phyloP scores from a whole-genome alignment of 345 rosid genomes.

The Clarkia xantiana region DNA sequence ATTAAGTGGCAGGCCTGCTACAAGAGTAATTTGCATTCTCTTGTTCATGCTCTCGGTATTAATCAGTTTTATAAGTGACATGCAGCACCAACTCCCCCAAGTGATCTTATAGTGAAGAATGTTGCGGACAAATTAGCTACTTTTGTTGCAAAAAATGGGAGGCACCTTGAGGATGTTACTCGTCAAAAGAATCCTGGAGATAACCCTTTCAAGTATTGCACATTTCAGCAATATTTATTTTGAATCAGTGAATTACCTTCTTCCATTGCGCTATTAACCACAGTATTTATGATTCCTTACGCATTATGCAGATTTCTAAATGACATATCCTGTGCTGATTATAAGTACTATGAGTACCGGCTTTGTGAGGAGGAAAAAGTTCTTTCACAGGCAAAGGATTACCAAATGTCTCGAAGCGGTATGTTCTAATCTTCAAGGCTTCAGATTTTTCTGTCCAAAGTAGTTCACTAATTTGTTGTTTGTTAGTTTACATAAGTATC shows the following conservation, averaged over 20 bases:
- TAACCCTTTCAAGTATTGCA: constrained; percentile 67
- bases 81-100: constrained; percentile 93
- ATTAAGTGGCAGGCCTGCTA: constrained; percentile 83
- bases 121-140: constrained; percentile 94
- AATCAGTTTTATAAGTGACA: constrained; percentile 99
- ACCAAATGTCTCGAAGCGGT: constrained; percentile 38
- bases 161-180: constrained; percentile 80
- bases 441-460: too few relatives aligned
- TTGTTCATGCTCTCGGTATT: constrained; percentile 97
- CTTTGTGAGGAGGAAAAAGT: constrained; percentile 73
- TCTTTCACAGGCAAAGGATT: constrained; percentile 36
- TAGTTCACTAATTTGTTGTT: too few relatives aligned
- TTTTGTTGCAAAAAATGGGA: constrained; percentile 96
- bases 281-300: neutral
- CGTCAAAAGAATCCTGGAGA: constrained; percentile 97
- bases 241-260: too few relatives aligned
- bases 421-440: constrained; percentile 8
- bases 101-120: constrained; percentile 87
- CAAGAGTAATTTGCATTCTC: constrained; percentile 94
- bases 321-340: constrained; percentile 68
- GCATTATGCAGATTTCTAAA: constrained; percentile 55
- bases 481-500: too few relatives aligned
- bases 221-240: neutral
- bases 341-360: constrained; percentile 64
- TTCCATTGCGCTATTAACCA: neutral